Conservation (phyloP, 768 basidiomycete species). For the Clathrus columnatus region DNA sequence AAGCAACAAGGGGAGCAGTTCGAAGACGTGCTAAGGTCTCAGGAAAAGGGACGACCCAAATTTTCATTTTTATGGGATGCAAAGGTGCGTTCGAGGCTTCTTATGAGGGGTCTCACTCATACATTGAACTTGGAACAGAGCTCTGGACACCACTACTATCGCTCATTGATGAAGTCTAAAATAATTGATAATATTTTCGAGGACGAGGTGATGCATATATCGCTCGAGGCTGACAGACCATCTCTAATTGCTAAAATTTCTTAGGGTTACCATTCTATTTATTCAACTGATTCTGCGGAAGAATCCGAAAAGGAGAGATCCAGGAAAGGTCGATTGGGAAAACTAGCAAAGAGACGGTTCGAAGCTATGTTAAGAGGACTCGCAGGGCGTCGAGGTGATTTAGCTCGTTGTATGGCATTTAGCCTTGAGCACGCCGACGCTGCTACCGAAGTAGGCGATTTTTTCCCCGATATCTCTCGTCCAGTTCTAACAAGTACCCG, state of each 20-base stretch:
- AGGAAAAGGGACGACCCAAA: constrained; percentile 74
- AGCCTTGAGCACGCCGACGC: constrained; percentile 95
- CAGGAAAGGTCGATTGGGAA: constrained; percentile 70
- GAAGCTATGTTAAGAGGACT: constrained; percentile 85
- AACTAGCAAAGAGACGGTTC: constrained; percentile 72
- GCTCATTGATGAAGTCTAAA: constrained; percentile 54
- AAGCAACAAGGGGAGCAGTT: constrained; percentile 72
- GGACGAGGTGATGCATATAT: constrained; percentile 51
- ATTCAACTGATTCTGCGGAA: constrained; percentile 90
- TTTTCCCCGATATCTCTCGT: neutral
- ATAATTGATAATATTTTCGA: constrained; percentile 65
- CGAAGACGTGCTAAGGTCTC: constrained; percentile 62
- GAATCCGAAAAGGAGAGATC: constrained; percentile 83
- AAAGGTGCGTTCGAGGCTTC: constrained; percentile 31
- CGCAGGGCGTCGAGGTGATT: constrained; percentile 79
- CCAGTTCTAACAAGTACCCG: neutral
- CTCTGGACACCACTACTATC: constrained; percentile 62
- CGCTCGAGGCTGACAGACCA: constrained; percentile 51
- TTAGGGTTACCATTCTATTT: constrained; percentile 80
- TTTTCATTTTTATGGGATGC: constrained; percentile 60
- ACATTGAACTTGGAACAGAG: constrained; percentile 37
- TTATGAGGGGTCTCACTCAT: constrained; percentile 33
- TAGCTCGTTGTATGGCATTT: constrained; percentile 96
- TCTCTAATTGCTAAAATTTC: constrained; percentile 45
- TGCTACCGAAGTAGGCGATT: constrained; percentile 65